A percentile compares a stretch with the other conserved stretches of the same genome.
phyloP scores from a whole-genome alignment of 768 basidiomycete genomes.

The Pilatotrama ljubarskyi region DNA sequence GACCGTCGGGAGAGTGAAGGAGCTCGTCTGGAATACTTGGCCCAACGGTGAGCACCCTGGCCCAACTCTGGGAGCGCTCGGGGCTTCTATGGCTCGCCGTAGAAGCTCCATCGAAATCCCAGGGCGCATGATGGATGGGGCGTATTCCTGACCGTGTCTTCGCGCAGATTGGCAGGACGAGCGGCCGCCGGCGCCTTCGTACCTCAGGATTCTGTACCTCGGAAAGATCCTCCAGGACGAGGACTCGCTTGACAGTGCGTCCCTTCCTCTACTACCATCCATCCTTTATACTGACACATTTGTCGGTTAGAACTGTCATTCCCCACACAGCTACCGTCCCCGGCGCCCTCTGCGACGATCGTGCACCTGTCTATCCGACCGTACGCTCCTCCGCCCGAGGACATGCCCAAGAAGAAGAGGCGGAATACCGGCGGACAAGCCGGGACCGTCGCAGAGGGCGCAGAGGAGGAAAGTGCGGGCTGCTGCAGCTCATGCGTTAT shows the following conservation, averaged over 20 bases:
- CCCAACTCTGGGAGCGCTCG: background rate
- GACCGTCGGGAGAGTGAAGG: constrained; percentile 76
- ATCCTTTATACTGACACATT: background rate
- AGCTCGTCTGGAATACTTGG: constrained; percentile 84
- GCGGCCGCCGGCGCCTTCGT: constrained; percentile 74
- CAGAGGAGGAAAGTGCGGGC: constrained; percentile 30
- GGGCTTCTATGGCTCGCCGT: background rate
- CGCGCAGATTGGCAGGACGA: constrained; percentile 73
- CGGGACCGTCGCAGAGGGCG: constrained; percentile 19
- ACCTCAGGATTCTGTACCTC: constrained; percentile 72
- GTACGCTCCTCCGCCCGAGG: constrained; percentile 51
- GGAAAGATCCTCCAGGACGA: constrained; percentile 86
- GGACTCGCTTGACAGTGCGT: constrained; percentile 68
- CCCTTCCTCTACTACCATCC: constrained; percentile 1
- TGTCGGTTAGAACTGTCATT: constrained; percentile 31
- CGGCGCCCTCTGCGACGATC: constrained; percentile 51
- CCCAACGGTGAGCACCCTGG: constrained; percentile 52
- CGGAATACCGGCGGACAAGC: constrained; percentile 26
- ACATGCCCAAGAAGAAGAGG: constrained; percentile 51
- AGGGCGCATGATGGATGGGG: background rate
- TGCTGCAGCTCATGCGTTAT: constrained; percentile 43
- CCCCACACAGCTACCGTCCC: constrained; percentile 32
- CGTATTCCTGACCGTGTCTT: constrained; percentile 6
- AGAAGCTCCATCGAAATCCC: background rate
- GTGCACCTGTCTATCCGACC: constrained; percentile 76